phyloP scores from a whole-genome alignment of 2,329 filamentous ascomycete genomes.

The Apiospora malaysiana region DNA sequence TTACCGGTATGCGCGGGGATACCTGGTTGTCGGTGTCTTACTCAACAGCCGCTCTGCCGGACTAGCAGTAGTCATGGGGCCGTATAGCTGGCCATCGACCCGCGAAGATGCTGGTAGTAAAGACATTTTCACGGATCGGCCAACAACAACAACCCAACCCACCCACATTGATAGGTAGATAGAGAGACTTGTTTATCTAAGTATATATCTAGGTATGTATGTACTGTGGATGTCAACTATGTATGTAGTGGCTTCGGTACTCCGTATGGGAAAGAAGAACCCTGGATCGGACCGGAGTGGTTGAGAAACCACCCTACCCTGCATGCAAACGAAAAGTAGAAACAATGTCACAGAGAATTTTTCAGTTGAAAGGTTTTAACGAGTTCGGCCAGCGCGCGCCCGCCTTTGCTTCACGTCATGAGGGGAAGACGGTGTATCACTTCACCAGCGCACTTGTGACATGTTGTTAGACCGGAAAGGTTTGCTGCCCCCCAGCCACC shows the following conservation, averaged over 20 bases:
- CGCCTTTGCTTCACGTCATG: background rate
- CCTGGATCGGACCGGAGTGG: background rate
- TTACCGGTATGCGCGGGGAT: background rate
- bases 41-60: constrained; percentile 10
- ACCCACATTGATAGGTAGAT: background rate
- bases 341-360: background rate
- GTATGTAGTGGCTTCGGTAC: background rate
- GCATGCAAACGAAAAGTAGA: constrained; percentile 10
- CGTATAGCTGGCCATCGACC: background rate
- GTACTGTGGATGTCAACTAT: background rate
- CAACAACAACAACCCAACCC: background rate
- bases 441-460: constrained; percentile 1
- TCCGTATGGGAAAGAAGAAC: background rate
- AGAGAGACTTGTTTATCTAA: background rate
- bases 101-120: constrained; percentile 9
- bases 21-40: constrained; percentile 4
- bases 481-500: background rate
- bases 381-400: background rate
- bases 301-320: constrained; percentile 4
- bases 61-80: background rate
- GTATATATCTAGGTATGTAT: too few relatives aligned
- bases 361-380: background rate
- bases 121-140: background rate
- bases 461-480: background rate
- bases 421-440: constrained; percentile 8